A percentile compares a stretch with the other conserved stretches of the same genome.
These are phyloP conservation scores for Termitomyces sp. DNA, from an alignment of 768 basidiomycete genomes.

Conservation along the genomic window DNA sequence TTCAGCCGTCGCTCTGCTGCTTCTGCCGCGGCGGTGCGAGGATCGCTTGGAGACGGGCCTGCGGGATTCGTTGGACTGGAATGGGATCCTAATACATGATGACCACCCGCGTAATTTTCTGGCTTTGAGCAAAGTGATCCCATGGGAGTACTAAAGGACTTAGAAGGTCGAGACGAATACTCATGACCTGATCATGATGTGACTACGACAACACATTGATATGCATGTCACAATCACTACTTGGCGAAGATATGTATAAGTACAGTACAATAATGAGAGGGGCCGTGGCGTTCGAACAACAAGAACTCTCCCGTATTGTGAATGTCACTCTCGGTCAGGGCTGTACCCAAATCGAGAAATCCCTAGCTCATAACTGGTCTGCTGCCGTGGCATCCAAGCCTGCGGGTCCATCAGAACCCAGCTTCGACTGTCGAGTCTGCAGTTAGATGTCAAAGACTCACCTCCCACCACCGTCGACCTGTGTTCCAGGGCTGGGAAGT, in stretches of 20 bases:
- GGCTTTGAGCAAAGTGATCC: slow-evolving; percentile 58
- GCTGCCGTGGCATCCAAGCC: slow-evolving; percentile 56
- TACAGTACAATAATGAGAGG: neutral
- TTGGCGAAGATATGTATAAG: neutral
- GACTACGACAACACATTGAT: slow-evolving; percentile 2
- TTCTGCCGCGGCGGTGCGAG: slow-evolving; percentile 55
- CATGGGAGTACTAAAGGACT: slow-evolving; percentile 36
- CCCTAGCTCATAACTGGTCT: slow-evolving; percentile 39
- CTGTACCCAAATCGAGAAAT: slow-evolving; percentile 44
- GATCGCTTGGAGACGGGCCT: slow-evolving; percentile 30
- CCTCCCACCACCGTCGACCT: slow-evolving; percentile 83
- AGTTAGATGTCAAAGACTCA: slow-evolving; percentile 30
- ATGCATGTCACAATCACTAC: slow-evolving; percentile 2
- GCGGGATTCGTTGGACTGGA: slow-evolving; percentile 27
- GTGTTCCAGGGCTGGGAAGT: slow-evolving; percentile 50
- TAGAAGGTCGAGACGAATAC: too few relatives aligned
- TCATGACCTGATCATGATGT: slow-evolving; percentile 1
- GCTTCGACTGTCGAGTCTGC: slow-evolving; percentile 1
- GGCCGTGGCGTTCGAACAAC: slow-evolving; percentile 27
- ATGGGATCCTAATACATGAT: slow-evolving; percentile 42
- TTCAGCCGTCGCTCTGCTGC: slow-evolving; percentile 60
- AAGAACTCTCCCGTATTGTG: slow-evolving; percentile 43
- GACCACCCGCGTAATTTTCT: slow-evolving; percentile 41
- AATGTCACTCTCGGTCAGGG: slow-evolving; percentile 30
- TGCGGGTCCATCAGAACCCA: slow-evolving; percentile 19